Conservation (phyloP, 1,284 basidiomycete species). For the Marasmius tenuissimus region DNA sequence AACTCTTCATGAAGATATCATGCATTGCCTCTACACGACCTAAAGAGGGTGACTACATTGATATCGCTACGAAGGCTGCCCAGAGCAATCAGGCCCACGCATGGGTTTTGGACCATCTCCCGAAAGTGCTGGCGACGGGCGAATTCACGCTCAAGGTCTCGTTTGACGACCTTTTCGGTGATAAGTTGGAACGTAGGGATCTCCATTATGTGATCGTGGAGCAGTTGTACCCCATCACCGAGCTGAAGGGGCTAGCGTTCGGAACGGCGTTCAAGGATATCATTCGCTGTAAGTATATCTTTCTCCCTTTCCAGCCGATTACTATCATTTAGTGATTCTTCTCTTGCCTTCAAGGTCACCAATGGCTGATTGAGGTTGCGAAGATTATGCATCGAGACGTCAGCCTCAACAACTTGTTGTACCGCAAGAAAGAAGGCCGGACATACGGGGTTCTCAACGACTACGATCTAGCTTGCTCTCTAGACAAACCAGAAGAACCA, state of each 20-base stretch:
- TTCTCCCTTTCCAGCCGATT: neutral
- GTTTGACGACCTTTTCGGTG: neutral
- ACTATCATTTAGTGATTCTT: neutral
- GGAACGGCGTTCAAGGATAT: neutral
- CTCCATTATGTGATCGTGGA: neutral
- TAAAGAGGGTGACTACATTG: neutral
- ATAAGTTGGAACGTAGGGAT: neutral
- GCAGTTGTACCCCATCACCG: neutral
- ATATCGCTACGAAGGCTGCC: neutral
- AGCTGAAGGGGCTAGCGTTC: neutral
- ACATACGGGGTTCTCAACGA: slow-evolving; percentile 28
- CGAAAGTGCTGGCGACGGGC: neutral
- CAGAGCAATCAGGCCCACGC: neutral
- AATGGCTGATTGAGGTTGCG: neutral
- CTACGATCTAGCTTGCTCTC: slow-evolving; percentile 25
- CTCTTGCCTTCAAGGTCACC: neutral
- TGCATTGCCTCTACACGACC: neutral
- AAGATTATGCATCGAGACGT: neutral
- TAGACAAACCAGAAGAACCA: neutral
- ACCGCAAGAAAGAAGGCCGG: neutral
- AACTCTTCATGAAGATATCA: neutral
- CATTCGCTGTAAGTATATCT: neutral
- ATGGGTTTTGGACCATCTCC: neutral
- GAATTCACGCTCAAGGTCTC: neutral
- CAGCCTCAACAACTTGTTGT: neutral